phyloP scores from a whole-genome alignment of 2,329 filamentous ascomycete genomes.

The Tolypocladium endophyticum region DNA sequence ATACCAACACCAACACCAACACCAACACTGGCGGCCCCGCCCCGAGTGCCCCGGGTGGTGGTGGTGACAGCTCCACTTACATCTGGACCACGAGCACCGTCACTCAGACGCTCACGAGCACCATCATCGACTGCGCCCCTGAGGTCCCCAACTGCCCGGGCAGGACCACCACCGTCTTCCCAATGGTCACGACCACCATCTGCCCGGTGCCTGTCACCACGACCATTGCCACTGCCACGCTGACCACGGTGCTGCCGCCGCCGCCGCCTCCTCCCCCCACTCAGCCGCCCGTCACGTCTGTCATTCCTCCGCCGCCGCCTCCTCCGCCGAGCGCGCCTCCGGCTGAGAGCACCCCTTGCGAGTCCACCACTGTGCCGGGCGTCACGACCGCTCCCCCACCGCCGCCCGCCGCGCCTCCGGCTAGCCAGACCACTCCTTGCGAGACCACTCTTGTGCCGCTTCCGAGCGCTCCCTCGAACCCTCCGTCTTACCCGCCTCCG shows the following conservation, averaged over 20 bases:
- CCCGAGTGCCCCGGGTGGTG: conserved; percentile 8
- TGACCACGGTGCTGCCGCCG: neutral
- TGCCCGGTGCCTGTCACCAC: conserved; percentile 28
- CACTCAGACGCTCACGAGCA: conserved; percentile 25
- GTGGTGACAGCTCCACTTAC: too few relatives aligned
- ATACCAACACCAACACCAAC: neutral
- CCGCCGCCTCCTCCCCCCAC: too few relatives aligned
- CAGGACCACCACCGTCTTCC: conserved; percentile 18
- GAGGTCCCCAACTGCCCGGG: conserved; percentile 27
- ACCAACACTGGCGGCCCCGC: neutral
- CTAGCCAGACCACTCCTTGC: neutral
- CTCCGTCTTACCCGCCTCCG: conserved; percentile 3
- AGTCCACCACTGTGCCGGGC: neutral
- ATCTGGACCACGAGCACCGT: conserved; percentile 32
- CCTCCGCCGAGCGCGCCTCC: neutral
- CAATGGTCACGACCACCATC: conserved; percentile 30
- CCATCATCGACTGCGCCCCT: conserved; percentile 27
- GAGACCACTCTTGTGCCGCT: too few relatives aligned
- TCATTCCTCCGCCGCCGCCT: neutral
- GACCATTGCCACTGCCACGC: conserved; percentile 1
- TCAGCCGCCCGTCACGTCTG: neutral
- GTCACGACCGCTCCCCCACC: neutral
- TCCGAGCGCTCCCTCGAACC: too few relatives aligned
- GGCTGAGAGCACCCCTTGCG: neutral
- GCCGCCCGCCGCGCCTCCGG: neutral